Base-by-base conservation (phyloP, 1,284 basidiomycete genomes). In the Boletellus deceptivus region DNA sequence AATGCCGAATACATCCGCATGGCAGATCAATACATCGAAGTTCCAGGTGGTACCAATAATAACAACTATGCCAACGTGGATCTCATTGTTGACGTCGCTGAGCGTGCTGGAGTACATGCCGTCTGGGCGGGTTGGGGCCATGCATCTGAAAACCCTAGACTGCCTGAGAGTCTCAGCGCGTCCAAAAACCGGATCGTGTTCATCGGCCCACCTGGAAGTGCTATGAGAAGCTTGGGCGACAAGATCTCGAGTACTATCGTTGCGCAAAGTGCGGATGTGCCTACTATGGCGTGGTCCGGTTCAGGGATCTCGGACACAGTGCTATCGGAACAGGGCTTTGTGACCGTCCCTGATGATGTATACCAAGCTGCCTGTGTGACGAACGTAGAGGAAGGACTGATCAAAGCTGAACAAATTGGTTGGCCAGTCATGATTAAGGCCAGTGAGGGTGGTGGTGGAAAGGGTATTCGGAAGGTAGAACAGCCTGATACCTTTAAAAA, bases 111-210 rank as follows among this genome's bases (percentile, higher is more conserved):
- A 43, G 97, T 99, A 3, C 96, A 99, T 70, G 97, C 97, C 44
- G 97, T 99, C 34, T 99, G 97, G 97, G 97, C 97, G 41, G 97
- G 97, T 53, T 99, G 97, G 97, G 97, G 97, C 48, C 97, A 99
- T 71, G 97, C 97, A 9, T 99, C 97, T 3, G 97, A 99, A 74
- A 99, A 99, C 72, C 97, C 97, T 4, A 86, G 95, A 54, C 77
- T 99, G n/a, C 97, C 97, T 7, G 97, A 99, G 72, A 89, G 86
- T 54, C 84, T 99, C 43, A 83, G 90, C 24, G 89, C 92, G 24
- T 93, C 89, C 69, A 91, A 91, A 71, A 84, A 94, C 74, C 97
- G 95, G 75, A 97, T 99, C 68, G 88, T 99, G 57, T 99, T 99
- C 78, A 99, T 99, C 67, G 97, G 97, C 57, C 97, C 97, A 40